Evolutionary conservation across 768 basidiomycete genomes (phyloP).

Genomic region (Phanerodontia chrysosporium): DNA sequence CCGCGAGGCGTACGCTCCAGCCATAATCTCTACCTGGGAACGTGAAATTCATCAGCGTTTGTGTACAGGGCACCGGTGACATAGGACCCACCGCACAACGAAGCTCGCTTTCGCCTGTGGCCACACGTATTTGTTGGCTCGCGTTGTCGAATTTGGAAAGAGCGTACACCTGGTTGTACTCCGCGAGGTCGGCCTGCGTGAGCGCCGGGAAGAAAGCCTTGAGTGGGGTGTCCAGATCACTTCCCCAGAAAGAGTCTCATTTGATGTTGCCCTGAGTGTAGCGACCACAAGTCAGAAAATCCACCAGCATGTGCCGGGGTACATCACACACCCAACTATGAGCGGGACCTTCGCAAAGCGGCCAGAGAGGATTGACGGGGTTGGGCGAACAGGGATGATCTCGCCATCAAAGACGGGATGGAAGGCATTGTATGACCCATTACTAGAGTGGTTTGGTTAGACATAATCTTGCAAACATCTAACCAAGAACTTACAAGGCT

Average conservation of each 20-base stretch:
- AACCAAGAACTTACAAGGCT: constrained; percentile 36
- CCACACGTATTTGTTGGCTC: constrained; percentile 38
- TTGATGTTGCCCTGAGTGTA: constrained; percentile 45
- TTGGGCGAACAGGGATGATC: constrained; percentile 47
- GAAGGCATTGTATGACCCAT: constrained; percentile 43
- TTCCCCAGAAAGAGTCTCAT: constrained; percentile 49
- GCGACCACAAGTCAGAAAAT: neutral
- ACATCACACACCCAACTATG: constrained; percentile 48
- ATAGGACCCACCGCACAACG: constrained; percentile 47
- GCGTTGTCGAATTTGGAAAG: constrained; percentile 38
- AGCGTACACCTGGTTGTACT: constrained; percentile 40
- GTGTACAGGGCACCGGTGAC: neutral
- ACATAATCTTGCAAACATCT: neutral
- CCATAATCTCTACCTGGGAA: constrained; percentile 42
- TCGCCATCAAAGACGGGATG: constrained; percentile 53
- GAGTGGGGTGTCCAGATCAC: constrained; percentile 34
- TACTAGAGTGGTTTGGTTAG: constrained; percentile 22
- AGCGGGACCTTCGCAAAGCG: constrained; percentile 49
- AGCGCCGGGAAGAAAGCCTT: constrained; percentile 42
- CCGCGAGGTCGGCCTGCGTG: constrained; percentile 33
- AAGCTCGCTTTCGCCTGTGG: constrained; percentile 46
- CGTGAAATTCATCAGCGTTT: neutral
- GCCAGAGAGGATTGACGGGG: constrained; percentile 38
- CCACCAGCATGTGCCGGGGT: neutral
- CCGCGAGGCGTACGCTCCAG: constrained; percentile 32